phyloP scores from a whole-genome alignment of 1,284 basidiomycete species.

The Naganishia liquefaciens region DNA sequence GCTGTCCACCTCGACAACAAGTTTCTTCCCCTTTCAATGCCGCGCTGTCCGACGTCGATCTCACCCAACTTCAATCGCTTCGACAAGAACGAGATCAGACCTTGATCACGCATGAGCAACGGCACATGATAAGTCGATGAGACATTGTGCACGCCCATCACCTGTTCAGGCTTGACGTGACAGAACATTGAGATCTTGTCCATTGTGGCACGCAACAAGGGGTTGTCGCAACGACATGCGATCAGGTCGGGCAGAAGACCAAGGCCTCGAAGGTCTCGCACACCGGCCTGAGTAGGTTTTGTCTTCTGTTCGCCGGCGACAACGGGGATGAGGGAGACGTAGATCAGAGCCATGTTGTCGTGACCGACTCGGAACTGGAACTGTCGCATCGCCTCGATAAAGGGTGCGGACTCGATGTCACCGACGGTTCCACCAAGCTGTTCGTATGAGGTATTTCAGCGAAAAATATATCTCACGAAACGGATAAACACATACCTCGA shows the following conservation, averaged over 20 bases:
- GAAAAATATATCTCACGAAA: background rate
- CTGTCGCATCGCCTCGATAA: conserved; percentile 98
- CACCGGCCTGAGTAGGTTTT: conserved; percentile 96
- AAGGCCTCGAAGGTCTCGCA: conserved; percentile 89
- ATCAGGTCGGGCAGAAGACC: conserved; percentile 96
- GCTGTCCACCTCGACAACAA: conserved; percentile 77
- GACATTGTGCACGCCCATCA: conserved; percentile 95
- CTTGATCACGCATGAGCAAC: conserved; percentile 86
- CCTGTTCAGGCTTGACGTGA: conserved; percentile 90
- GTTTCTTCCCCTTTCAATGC: conserved; percentile 66
- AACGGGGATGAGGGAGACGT: conserved; percentile 96
- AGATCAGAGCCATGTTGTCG: conserved; percentile 96
- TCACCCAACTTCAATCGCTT: conserved; percentile 74
- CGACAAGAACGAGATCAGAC: conserved; percentile 80
- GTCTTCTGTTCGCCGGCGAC: conserved; percentile 99
- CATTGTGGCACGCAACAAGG: conserved; percentile 81
- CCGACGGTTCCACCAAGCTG: conserved; percentile 94
- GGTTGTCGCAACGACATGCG: conserved; percentile 73
- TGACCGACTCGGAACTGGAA: conserved; percentile 98
- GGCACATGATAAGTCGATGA: conserved; percentile 98
- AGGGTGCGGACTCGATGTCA: conserved; percentile 94
- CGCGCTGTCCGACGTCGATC: conserved; percentile 60
- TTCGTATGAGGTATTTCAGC: background rate
- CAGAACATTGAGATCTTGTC: conserved; percentile 99
- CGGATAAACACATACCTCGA: conserved; percentile 66